Base-by-base conservation (phyloP, 768 basidiomycete species). In the Amanita inopinata region DNA sequence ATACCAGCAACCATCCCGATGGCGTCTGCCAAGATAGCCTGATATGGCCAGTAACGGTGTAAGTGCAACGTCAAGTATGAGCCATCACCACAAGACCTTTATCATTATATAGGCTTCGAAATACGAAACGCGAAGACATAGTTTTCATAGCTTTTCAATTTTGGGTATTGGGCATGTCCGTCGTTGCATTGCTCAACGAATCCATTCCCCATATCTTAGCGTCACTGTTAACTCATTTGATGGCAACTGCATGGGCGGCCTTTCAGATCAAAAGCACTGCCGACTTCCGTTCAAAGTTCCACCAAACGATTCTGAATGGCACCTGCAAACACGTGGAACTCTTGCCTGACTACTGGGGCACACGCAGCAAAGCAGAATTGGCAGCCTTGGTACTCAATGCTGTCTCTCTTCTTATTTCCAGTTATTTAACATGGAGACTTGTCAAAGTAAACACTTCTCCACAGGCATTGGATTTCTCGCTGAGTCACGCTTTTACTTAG, bases 201-300 rank as follows among this genome's bases (percentile, higher is more conserved):
- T 86, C 83, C 2, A 83, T 87, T 46, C 86, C 86, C 2, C 86
- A 88, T 48, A 78, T 78, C 59, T 69, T 83, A 32, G 85, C 85
- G 0, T 73, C 82, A 11, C 65, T 86, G 48, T 57, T 83, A 33
- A 87, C 85, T 0, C 86, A 88, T 52, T 51, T 84, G 40, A 62
- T 82, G 50, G 80, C 79, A 2, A 86, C 85, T 3, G 73, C 63
- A 9, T 90, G 86, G 85, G 71, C 78, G 11, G 75, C 60, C 41
- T 78, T 75, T 59, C 82, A 87, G 54, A 72, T 89, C 37, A 60
- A 52, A 25, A 64, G 73, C 46, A 87, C 85, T 3, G 63, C 67
- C 2, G 48, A 56, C 8, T 87, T 88, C 59, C 77, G 67, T 37
- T 50, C 51, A 2, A 55, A 74, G 38, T 87, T 86, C 57, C 60